Evolutionary conservation across 73 alveolate species (phyloP), one percentile per base, ranked within the genome.

Genomic region (Paramecium pentaurelia): DNA sequence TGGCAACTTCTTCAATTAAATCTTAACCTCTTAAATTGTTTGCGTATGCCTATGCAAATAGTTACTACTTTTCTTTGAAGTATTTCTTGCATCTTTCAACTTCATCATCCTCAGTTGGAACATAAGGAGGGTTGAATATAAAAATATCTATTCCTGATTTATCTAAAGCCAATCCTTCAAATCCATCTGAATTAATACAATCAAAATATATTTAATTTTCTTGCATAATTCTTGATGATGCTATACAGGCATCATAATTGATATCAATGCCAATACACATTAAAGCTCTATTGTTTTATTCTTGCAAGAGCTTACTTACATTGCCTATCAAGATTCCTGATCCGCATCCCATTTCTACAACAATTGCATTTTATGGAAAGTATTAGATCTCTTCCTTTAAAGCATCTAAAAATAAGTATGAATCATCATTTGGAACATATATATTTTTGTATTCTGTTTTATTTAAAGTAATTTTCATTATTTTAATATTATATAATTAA

Each of bases 51-150:
- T 71, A 45, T 44, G 71, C 49, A 22, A 89, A 73, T 51, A 89
- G 44, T 71, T 71, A 20, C 12, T 89, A 77, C 11, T 89, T 89
- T 71, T 42, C 87, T 4, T 89, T 45, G 20, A 89, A 71, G 12
- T 89, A 71, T 45, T 89, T 42, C 6, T 45, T 40, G 58, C 85
- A 64, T 18, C 49, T 89, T 49, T 77, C 10, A 18, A 89, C 59
- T 89, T 89, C 94, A 10, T 89, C 94, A 9, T 68, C 92, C 28
- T 89, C 94, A 5, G 94, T 89, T 9, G 94, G 94, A n/a, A 89
- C 94, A 51, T 89, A 89, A 16, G 94, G 94, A 18, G 94, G 94
- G 18, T 89, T 89, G 64, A 77, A 89, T 44, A 89, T 89, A 25
- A 71, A 84, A 4, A 89, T 47, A 71, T 89, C 94, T 71, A 83